Percentiles rank a stretch among this genome's conserved stretches.
Conservation (phyloP, 169 alveolate species). For the Plasmodium gonderi region DNA sequence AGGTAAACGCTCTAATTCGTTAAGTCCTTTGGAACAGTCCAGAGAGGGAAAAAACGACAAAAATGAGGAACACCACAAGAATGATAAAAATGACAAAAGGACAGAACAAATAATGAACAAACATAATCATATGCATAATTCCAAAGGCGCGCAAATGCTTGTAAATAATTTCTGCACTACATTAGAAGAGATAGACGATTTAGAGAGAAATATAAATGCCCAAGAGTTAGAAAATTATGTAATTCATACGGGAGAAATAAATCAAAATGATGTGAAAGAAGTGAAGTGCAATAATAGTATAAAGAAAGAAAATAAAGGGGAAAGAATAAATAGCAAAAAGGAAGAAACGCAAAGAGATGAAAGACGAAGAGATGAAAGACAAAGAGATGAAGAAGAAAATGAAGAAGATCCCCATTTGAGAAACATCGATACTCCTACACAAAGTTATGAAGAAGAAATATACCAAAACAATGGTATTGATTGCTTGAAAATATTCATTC, state of each 20-base stretch:
- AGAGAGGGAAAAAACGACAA: too few species aligned
- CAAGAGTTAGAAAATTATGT: neutral
- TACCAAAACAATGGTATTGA: neutral
- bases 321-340: neutral
- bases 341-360: neutral
- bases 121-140: neutral
- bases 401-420: neutral
- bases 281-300: neutral
- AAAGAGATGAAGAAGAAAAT: neutral
- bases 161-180: neutral
- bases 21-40: neutral
- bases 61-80: too few species aligned
- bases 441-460: slow-evolving; percentile 40
- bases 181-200: neutral
- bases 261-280: neutral
- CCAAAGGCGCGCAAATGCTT: neutral
- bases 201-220: neutral
- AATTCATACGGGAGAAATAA: neutral
- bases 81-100: slow-evolving; percentile 13
- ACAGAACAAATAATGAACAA: slow-evolving; percentile 2
- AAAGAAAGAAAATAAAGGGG: neutral
- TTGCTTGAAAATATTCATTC: slow-evolving; percentile 44
- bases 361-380: too few species aligned
- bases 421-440: neutral
- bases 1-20: neutral